These are phyloP conservation scores for Fulvia fulva DNA, from an alignment of 2,329 filamentous ascomycete genomes.

Conservation along the genomic window DNA sequence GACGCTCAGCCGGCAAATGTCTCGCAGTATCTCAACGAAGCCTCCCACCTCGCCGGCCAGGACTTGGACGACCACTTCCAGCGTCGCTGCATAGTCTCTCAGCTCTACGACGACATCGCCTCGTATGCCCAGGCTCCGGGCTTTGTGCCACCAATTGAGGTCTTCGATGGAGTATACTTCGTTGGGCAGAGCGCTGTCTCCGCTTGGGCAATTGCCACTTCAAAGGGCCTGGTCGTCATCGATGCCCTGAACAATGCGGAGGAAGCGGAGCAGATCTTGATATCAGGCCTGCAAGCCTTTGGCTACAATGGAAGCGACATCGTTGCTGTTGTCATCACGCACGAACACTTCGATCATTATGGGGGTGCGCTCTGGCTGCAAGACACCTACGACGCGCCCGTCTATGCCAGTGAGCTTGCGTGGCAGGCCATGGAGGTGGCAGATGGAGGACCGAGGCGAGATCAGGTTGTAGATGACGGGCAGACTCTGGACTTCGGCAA, in stretches of 20 bases:
- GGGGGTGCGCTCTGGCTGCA: constrained; percentile 15
- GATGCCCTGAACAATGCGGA: constrained; percentile 15
- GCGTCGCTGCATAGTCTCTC: constrained; percentile 11
- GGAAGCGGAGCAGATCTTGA: constrained; percentile 10
- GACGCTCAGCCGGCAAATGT: constrained; percentile 11
- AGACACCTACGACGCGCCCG: constrained; percentile 6
- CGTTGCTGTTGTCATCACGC: constrained; percentile 14
- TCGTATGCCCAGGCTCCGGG: constrained; percentile 4
- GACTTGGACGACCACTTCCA: constrained; percentile 14
- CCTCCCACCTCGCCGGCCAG: constrained; percentile 2
- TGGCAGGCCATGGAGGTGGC: constrained; percentile 10
- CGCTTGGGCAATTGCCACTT: constrained; percentile 17
- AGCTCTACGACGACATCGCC: constrained; percentile 11
- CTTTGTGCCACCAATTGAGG: constrained; percentile 12
- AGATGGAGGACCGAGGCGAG: constrained; percentile 1
- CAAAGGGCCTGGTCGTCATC: constrained; percentile 16
- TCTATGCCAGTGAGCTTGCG: constrained; percentile 9
- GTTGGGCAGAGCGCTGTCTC: constrained; percentile 17
- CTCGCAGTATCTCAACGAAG: constrained; percentile 10
- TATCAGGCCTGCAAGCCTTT: constrained; percentile 10
- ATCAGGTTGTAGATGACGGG: constrained; percentile 4
- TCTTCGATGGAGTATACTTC: constrained; percentile 18
- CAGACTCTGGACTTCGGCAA: constrained; percentile 9
- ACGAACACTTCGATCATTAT: constrained; percentile 18
- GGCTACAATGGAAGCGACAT: constrained; percentile 13